These are phyloP conservation scores for Cymodocea nodosa DNA, from an alignment of 116 monocot species.

Conservation along the genomic window DNA sequence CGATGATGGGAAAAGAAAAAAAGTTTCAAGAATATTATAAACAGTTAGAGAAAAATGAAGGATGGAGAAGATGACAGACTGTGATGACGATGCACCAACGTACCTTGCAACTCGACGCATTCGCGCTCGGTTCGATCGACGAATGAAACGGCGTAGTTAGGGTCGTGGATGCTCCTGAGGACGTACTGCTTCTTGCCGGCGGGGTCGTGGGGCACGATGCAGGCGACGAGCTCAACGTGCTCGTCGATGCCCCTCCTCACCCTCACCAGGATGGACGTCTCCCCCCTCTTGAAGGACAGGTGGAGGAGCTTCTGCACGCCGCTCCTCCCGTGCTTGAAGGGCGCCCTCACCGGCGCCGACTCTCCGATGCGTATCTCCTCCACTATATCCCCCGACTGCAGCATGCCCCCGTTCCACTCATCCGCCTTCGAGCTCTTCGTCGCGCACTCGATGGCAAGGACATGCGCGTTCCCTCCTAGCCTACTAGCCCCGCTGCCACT, in stretches of 20 bases:
- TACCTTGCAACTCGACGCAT: conserved; percentile 51
- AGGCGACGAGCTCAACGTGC: conserved; percentile 10
- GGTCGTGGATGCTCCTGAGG: conserved; percentile 44
- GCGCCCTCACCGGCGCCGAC: conserved; percentile 19
- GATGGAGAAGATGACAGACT: too few species aligned
- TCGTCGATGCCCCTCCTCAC: conserved; percentile 24
- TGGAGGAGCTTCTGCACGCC: conserved; percentile 56
- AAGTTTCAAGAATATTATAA: too few species aligned
- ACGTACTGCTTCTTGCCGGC: conserved; percentile 21
- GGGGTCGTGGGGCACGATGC: conserved; percentile 19
- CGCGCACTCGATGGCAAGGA: conserved; percentile 31
- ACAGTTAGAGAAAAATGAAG: too few species aligned
- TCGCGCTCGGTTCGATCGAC: conserved; percentile 46
- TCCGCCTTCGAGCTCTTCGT: conserved; percentile 31
- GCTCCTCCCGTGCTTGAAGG: conserved; percentile 38
- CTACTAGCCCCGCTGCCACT: not conserved
- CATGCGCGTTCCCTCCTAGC: not conserved
- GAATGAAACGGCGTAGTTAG: conserved; percentile 52
- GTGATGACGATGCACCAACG: too few species aligned
- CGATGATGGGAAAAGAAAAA: too few species aligned
- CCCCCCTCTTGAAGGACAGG: conserved; percentile 44
- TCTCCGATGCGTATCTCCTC: conserved; percentile 40
- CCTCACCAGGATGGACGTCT: conserved; percentile 35
- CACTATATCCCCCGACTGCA: conserved; percentile 43
- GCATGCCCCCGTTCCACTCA: conserved; percentile 29